Evolutionary conservation across 148 eudicot species (phyloP), one percentile per base, ranked within the genome.

Genomic region (Vaccinium myrtillus): DNA sequence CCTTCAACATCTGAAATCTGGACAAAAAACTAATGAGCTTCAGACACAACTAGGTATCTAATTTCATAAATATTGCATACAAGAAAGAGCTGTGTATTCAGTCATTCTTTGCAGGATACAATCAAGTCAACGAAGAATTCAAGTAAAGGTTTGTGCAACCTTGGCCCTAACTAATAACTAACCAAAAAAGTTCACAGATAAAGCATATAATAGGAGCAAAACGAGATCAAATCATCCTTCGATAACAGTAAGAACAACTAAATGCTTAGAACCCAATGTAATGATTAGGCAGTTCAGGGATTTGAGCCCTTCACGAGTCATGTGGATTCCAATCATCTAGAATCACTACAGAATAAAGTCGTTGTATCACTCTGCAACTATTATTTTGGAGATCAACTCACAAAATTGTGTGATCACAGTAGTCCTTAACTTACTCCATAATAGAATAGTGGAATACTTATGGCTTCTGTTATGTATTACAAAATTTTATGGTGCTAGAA

Each of bases 1-100:
- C 93, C 88, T 89, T 93, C 89, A 96, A 90, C 86, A 91, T 92
- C 89, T 93, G 99, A 87, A 96, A 96, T 87, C 99, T 95, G 95
- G 79, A 87, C 25, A 55, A 50, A 15, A 80, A 48, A 84, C 79
- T 23, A 58, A 39, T 67, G 8, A 76, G 79, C 84, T 70, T 39
- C 23, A 16, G 61, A 51, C 50, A 79, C 81, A 59, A 30, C 83
- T 30, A 75, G 8, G 77, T 43, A 5, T 5, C 46, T 43, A 43
- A 43, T 58, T 56, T 1, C 19, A 51, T 3, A 49, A 36, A 58
- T 14, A 74, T 46, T 55, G 58, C 39, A 81, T 16, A 56, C 39
- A 69, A 27, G 74, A 53, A 49, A 8, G 32, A 36, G 53, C 56
- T 19, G 56, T 39, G 23, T 46, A 23, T 15, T 67, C 58, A 32